phyloP scores from a whole-genome alignment of 257 asterid genomes.

The Plantago ovata region DNA sequence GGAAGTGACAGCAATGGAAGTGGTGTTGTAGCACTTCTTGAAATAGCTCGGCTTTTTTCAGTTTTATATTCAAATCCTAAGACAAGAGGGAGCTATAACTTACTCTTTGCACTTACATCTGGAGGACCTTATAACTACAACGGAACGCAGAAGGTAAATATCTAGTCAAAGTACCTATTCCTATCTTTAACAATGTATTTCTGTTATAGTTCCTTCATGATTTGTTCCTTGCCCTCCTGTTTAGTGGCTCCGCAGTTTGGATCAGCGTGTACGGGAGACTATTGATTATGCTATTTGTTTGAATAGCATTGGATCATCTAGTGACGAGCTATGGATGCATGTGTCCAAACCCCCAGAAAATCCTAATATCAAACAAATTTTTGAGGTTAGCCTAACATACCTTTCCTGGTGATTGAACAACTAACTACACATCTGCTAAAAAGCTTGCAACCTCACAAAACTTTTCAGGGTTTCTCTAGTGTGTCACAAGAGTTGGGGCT shows the following conservation, averaged over 20 bases:
- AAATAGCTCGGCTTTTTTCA: slow-evolving; percentile 89
- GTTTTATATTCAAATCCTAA: slow-evolving; percentile 78
- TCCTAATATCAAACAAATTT: slow-evolving; percentile 71
- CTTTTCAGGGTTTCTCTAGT: slow-evolving; percentile 72
- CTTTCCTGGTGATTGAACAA: slow-evolving; percentile 8
- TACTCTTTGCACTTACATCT: slow-evolving; percentile 86
- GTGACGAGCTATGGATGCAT: slow-evolving; percentile 66
- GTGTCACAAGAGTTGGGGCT: slow-evolving; percentile 81
- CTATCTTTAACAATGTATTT: neutral
- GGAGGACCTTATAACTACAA: slow-evolving; percentile 95
- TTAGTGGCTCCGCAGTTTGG: slow-evolving; percentile 93
- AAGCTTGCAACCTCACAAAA: slow-evolving; percentile 23
- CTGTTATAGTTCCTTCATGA: slow-evolving; percentile 7
- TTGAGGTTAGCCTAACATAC: slow-evolving; percentile 52
- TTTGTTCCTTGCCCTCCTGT: slow-evolving; percentile 24
- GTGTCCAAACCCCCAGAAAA: slow-evolving; percentile 95
- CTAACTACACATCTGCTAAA: slow-evolving; percentile 10
- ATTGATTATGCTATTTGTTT: slow-evolving; percentile 92
- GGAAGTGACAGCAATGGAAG: slow-evolving; percentile 99
- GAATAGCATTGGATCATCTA: slow-evolving; percentile 76
- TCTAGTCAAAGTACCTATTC: slow-evolving; percentile 12
- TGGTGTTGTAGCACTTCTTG: slow-evolving; percentile 87
- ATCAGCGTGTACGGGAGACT: slow-evolving; percentile 85
- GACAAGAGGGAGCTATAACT: slow-evolving; percentile 84
- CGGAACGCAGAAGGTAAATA: slow-evolving; percentile 78